These are phyloP conservation scores for Omphalotus guepiniiformis DNA, from an alignment of 768 basidiomycete genomes.

Conservation along the genomic window DNA sequence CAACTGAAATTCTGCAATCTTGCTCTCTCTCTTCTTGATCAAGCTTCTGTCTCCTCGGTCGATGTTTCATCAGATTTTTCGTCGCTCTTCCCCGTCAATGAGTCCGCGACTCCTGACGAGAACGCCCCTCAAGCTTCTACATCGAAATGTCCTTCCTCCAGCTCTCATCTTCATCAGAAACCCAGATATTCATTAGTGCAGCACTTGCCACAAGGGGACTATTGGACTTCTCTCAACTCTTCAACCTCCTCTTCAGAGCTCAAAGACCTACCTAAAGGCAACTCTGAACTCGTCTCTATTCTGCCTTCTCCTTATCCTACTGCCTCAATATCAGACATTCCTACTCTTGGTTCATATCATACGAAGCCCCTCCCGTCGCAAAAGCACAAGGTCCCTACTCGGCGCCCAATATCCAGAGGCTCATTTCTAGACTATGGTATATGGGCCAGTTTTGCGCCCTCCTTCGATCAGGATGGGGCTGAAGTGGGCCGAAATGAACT, in stretches of 20 bases:
- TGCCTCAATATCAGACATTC: constrained; percentile 24
- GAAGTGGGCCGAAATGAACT: constrained; percentile 61
- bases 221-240: constrained; percentile 69
- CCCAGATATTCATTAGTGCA: constrained; percentile 77
- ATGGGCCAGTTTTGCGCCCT: constrained; percentile 72
- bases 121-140: constrained; percentile 14
- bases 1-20: constrained; percentile 74
- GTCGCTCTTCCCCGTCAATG: constrained; percentile 36
- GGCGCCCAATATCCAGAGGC: constrained; percentile 58
- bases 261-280: constrained; percentile 53
- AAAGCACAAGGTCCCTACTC: constrained; percentile 39
- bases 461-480: constrained; percentile 73
- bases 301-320: constrained; percentile 56
- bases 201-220: constrained; percentile 70
- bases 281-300: constrained; percentile 74
- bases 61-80: constrained; percentile 43
- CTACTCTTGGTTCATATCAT: constrained; percentile 59
- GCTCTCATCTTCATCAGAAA: constrained; percentile 17
- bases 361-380: constrained; percentile 36
- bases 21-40: constrained; percentile 67
- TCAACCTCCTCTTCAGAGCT: constrained; percentile 30
- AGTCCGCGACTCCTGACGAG: constrained; percentile 17
- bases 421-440: constrained; percentile 77
- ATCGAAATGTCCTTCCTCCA: constrained; percentile 19
- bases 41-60: constrained; percentile 50